A percentile compares a stretch with the other conserved stretches of the same genome.
Conservation (phyloP, 2,329 filamentous ascomycete species). For the Penicillium thymicola region DNA sequence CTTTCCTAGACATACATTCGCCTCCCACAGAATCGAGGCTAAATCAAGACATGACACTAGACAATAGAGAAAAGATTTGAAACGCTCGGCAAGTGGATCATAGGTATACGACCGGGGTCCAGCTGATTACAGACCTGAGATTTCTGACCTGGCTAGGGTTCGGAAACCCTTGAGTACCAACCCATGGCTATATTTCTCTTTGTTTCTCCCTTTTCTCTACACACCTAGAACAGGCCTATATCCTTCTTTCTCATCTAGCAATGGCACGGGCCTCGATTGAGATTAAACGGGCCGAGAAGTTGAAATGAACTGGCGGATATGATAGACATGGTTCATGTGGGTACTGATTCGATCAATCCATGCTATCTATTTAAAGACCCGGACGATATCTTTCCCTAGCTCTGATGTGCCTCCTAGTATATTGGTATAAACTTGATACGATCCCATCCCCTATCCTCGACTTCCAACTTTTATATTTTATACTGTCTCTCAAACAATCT, state of each 20-base stretch:
- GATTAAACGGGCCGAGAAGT: constrained; percentile 1
- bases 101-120: background rate
- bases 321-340: constrained; percentile 6
- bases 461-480: background rate
- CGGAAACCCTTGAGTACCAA: constrained; percentile 14
- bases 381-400: background rate
- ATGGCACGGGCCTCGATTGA: constrained; percentile 3
- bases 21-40: constrained; percentile 9
- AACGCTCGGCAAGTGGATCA: constrained; percentile 23
- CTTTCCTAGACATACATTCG: background rate
- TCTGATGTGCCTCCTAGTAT: background rate
- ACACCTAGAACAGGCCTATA: background rate
- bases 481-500: constrained; percentile 8
- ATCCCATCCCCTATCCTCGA: background rate
- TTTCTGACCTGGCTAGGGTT: constrained; percentile 21
- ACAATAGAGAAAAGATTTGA: constrained; percentile 18
- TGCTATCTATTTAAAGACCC: background rate
- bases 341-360: background rate
- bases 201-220: background rate
- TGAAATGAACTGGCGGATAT: constrained; percentile 11
- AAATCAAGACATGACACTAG: constrained; percentile 5
- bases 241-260: background rate
- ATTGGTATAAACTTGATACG: background rate
- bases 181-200: constrained; percentile 8
- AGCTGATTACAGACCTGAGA: constrained; percentile 1